Base-by-base conservation (phyloP, 129 eudicot species). In the Saussurea involucrata region DNA sequence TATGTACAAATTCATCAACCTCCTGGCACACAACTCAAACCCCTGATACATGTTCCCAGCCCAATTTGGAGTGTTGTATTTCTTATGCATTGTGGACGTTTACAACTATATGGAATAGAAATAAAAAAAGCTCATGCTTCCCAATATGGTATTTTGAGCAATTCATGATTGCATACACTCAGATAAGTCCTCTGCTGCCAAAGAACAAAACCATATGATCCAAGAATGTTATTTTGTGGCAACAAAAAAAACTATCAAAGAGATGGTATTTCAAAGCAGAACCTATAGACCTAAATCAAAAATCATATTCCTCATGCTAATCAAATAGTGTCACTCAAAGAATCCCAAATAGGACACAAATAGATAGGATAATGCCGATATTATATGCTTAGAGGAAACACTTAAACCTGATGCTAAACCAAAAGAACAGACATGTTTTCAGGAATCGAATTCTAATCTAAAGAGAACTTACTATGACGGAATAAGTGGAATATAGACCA, bases 1-100 rank as follows among this genome's bases (percentile, higher is more conserved):
- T 77, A 81, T 68, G 74, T 15, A 86, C 84, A 79, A 82, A 77
- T 37, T 78, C 89, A 72, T 90, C 96, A 80, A 90, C 82, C 69
- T 86, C 88, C 15, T 82, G 83, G 67, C 86, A 80, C 27, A 84
- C 76, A 8, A 83, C 85, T 82, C 92, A 60, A 90, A 44, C 77
- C 36, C 85, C 71, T 86, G 85, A 80, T 33, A 82, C 36, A 90
- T 69, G 75, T 84, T 90, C 27, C 74, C 78, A 49, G 81, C 87
- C 96, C 92, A 90, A 53, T 66, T 78, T 73, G 60, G 74, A 46
- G 84, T 25, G 44, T 73, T 80, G 40, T 58, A 11, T 18, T 33
- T 79, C 37, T 77, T 33, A 69, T 81, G 84, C 93, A 88, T 88
- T 36, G 67, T 61, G 40, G 68, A 75, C 13, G 58, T 69, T 80